Conservation (phyloP, 495 filamentous ascomycete genomes). For the Talaromyces adpressus region DNA sequence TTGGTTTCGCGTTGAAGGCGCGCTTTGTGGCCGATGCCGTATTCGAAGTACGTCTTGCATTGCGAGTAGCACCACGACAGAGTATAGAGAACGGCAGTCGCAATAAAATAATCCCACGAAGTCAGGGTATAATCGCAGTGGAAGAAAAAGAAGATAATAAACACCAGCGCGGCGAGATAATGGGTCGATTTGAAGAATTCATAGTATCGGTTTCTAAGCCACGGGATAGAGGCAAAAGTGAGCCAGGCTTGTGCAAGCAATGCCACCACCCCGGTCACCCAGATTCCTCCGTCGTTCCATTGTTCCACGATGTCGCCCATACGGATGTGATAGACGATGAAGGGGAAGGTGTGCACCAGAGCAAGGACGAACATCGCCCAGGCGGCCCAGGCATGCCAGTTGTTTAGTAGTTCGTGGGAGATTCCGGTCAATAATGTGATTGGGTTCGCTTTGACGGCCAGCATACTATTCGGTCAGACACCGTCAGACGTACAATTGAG, state of each 20-base stretch:
- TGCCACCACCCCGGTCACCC: constrained; percentile 50
- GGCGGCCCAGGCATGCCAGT: constrained; percentile 27
- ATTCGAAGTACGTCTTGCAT: constrained; percentile 37
- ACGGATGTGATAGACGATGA: constrained; percentile 44
- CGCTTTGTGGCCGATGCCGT: constrained; percentile 36
- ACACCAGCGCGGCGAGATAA: constrained; percentile 42
- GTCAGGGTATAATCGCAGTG: constrained; percentile 51
- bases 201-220: constrained; percentile 48
- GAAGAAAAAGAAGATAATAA: constrained; percentile 50
- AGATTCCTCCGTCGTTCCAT: constrained; percentile 38
- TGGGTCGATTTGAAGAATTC: constrained; percentile 56
- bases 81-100: constrained; percentile 42
- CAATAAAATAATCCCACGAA: constrained; percentile 60
- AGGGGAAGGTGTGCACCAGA: constrained; percentile 51
- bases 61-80: constrained; percentile 32
- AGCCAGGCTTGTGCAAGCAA: constrained; percentile 49
- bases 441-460: constrained; percentile 29
- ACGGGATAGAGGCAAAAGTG: constrained; percentile 41
- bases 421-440: constrained; percentile 47
- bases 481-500: background rate
- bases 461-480: constrained; percentile 7
- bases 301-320: constrained; percentile 41
- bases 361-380: constrained; percentile 49
- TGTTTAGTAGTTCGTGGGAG: constrained; percentile 43
- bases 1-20: constrained; percentile 32